phyloP scores from a whole-genome alignment of 75 land plant species.

The Picea glauca region DNA sequence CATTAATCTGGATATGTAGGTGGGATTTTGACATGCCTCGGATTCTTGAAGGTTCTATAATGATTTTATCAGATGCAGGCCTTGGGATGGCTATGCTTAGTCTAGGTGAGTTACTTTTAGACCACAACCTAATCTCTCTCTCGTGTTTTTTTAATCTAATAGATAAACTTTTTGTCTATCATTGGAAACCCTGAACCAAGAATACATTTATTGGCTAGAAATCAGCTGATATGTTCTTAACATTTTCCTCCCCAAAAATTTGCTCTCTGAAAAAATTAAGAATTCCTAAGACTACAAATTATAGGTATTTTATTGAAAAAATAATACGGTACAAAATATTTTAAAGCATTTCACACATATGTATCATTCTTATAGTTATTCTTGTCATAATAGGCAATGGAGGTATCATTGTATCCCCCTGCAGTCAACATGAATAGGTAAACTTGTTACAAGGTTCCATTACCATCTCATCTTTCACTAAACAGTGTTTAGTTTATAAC shows the following conservation, averaged over 20 bases:
- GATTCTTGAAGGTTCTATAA: conserved; percentile 51
- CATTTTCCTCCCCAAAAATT: neutral
- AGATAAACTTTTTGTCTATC: neutral
- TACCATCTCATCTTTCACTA: no score
- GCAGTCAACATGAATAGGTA: no score
- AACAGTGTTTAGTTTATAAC: no score
- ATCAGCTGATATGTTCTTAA: neutral
- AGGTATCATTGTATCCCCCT: no score
- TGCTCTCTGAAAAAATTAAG: no score
- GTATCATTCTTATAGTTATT: no score
- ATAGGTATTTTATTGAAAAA: no score
- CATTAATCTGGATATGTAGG: conserved; percentile 22
- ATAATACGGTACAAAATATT: no score
- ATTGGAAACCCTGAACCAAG: neutral
- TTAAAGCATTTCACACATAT: no score
- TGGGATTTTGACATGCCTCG: conserved; percentile 59
- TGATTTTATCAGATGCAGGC: conserved; percentile 68
- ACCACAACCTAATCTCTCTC: neutral
- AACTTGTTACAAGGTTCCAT: no score
- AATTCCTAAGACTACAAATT: no score
- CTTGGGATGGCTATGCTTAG: conserved; percentile 82
- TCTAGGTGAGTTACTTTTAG: conserved; percentile 30
- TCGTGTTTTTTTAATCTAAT: neutral
- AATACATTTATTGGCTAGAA: neutral
- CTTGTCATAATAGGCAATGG: no score